Conservation (phyloP, 768 basidiomycete genomes). For the Bullera alba region DNA sequence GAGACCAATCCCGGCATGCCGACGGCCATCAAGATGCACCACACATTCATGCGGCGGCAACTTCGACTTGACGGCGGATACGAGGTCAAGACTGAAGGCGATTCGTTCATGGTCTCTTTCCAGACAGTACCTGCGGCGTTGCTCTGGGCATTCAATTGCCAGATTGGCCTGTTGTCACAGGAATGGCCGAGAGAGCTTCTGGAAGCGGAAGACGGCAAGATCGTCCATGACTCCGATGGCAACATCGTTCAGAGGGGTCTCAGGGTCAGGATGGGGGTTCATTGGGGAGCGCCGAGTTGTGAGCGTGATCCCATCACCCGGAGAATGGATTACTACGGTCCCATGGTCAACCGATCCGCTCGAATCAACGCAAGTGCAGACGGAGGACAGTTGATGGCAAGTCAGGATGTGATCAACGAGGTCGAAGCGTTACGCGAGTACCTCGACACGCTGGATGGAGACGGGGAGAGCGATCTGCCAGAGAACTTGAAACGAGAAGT, state of each 20-base stretch:
- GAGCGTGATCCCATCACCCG: slow-evolving; percentile 83
- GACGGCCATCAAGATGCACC: slow-evolving; percentile 84
- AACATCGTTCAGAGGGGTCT: slow-evolving; percentile 74
- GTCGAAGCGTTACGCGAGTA: slow-evolving; percentile 53
- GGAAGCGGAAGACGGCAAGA: slow-evolving; percentile 83
- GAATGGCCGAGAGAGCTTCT: slow-evolving; percentile 90
- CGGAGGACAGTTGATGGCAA: slow-evolving; percentile 91
- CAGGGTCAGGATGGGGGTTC: slow-evolving; percentile 95
- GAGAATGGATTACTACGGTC: slow-evolving; percentile 97
- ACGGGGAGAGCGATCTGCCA: slow-evolving; percentile 40
- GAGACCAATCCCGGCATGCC: slow-evolving; percentile 93
- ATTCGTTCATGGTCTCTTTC: slow-evolving; percentile 98
- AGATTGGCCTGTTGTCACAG: slow-evolving; percentile 69
- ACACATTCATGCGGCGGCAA: slow-evolving; percentile 72
- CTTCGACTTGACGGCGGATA: slow-evolving; percentile 89
- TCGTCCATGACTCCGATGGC: slow-evolving; percentile 61
- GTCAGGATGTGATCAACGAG: slow-evolving; percentile 64
- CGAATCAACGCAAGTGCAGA: slow-evolving; percentile 73
- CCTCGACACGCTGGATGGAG: slow-evolving; percentile 41
- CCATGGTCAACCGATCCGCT: slow-evolving; percentile 89
- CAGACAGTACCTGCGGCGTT: slow-evolving; percentile 76
- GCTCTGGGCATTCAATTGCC: slow-evolving; percentile 83
- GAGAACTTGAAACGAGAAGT: slow-evolving; percentile 49
- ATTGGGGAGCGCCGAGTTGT: slow-evolving; percentile 81
- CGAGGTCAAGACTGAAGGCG: slow-evolving; percentile 99